Conservation (phyloP, 2,329 filamentous ascomycete species). For the Coleophoma crateriformis region DNA sequence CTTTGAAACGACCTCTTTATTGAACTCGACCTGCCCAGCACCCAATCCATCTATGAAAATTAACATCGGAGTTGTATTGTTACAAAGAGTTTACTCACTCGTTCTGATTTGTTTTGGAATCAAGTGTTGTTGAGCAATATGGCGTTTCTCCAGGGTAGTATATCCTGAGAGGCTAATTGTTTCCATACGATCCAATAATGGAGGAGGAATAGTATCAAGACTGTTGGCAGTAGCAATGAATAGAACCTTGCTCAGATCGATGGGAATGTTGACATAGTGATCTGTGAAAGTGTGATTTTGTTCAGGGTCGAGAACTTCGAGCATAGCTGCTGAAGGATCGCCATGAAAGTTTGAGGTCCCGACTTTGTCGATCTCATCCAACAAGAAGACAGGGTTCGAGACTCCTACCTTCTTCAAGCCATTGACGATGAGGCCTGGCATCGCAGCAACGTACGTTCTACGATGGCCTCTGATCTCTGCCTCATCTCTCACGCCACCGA, state of each 20-base stretch:
- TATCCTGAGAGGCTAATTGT: conserved; percentile 91
- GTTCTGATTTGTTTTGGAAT: conserved; percentile 91
- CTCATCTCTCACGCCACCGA: conserved; percentile 92
- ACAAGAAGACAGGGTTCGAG: conserved; percentile 87
- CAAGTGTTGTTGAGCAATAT: conserved; percentile 90
- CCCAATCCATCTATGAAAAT: conserved; percentile 60
- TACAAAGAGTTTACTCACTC: conserved; percentile 33
- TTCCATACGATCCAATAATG: conserved; percentile 94
- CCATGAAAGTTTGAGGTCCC: conserved; percentile 84
- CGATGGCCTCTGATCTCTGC: conserved; percentile 94
- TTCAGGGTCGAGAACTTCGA: conserved; percentile 94
- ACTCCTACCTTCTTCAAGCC: conserved; percentile 94
- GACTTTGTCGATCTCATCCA: conserved; percentile 98
- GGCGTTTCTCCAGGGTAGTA: conserved; percentile 92
- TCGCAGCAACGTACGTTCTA: conserved; percentile 95
- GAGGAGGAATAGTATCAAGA: conserved; percentile 90
- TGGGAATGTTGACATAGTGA: conserved; percentile 92
- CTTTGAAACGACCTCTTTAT: conserved; percentile 82
- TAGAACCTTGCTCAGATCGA: conserved; percentile 91
- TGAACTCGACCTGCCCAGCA: conserved; percentile 68
- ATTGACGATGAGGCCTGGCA: conserved; percentile 93
- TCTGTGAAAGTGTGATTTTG: conserved; percentile 94
- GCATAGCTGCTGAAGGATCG: conserved; percentile 94
- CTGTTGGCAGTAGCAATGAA: conserved; percentile 98
- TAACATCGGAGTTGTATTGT: neutral